A percentile compares a stretch with the other conserved stretches of the same genome.
Conservation (phyloP, 2,329 filamentous ascomycete species). For the Bipolaris bicolor region DNA sequence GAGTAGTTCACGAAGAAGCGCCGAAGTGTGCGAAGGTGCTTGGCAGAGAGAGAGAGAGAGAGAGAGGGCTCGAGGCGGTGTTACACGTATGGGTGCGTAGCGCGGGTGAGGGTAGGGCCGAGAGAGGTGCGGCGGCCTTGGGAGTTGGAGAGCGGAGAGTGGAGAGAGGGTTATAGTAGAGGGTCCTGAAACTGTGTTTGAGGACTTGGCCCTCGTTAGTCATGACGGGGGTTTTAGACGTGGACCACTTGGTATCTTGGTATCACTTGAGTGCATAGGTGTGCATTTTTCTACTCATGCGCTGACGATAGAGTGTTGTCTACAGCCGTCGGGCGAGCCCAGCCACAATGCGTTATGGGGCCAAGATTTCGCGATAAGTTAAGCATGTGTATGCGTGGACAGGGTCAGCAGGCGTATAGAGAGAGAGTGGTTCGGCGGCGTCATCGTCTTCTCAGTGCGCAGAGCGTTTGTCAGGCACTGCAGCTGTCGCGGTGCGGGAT, state of each 20-base stretch:
- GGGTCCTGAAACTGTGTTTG: constrained; percentile 1
- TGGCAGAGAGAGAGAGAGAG: background rate
- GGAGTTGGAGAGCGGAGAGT: too few relatives aligned
- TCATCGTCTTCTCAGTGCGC: background rate
- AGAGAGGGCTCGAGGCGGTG: too few relatives aligned
- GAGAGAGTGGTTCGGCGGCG: background rate
- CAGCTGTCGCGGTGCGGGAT: background rate
- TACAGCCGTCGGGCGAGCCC: too few relatives aligned
- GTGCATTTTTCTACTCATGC: too few relatives aligned
- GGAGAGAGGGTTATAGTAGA: background rate
- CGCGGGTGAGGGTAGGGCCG: background rate
- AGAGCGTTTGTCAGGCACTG: background rate
- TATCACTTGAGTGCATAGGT: background rate
- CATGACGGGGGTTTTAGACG: background rate
- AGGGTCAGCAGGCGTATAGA: constrained; percentile 2
- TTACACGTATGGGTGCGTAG: background rate
- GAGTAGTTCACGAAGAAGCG: background rate
- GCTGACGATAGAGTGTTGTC: too few relatives aligned
- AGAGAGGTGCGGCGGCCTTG: too few relatives aligned
- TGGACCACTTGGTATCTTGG: background rate
- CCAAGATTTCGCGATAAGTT: background rate
- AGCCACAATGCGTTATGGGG: background rate
- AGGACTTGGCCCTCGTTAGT: background rate
- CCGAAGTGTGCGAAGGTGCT: background rate
- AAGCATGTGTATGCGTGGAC: background rate